phyloP scores from a whole-genome alignment of 1,284 basidiomycete species.

The Omphalotus olearius region DNA sequence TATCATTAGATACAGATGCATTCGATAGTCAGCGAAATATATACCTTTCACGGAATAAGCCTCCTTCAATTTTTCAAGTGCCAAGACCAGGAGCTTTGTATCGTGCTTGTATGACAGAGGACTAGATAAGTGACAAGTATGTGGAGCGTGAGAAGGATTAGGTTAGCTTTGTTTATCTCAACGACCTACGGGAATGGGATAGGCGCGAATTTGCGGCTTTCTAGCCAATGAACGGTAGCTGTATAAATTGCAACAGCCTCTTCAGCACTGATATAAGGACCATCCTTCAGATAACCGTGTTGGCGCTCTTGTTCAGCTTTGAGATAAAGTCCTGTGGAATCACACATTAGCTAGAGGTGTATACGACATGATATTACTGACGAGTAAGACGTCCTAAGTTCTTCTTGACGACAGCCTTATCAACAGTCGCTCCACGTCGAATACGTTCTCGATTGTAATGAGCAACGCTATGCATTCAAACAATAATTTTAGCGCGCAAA shows the following conservation, averaged over 20 bases:
- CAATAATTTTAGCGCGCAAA: neutral
- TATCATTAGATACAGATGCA: slow-evolving; percentile 6
- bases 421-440: slow-evolving; percentile 94
- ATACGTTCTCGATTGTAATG: slow-evolving; percentile 95
- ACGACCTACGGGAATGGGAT: slow-evolving; percentile 87
- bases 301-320: slow-evolving; percentile 98
- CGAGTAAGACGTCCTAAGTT: slow-evolving; percentile 89
- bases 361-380: slow-evolving; percentile 25
- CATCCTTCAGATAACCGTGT: slow-evolving; percentile 96
- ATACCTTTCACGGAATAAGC: slow-evolving; percentile 94
- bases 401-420: slow-evolving; percentile 98
- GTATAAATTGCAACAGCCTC: slow-evolving; percentile 98
- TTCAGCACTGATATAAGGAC: slow-evolving; percentile 94
- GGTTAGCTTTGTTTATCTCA: neutral
- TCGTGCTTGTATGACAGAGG: slow-evolving; percentile 98
- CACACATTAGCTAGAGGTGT: neutral
- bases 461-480: slow-evolving; percentile 52
- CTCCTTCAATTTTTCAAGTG: slow-evolving; percentile 95
- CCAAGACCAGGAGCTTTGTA: slow-evolving; percentile 91
- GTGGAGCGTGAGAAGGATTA: neutral
- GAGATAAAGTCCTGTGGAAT: slow-evolving; percentile 71
- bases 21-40: neutral
- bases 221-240: slow-evolving; percentile 96
- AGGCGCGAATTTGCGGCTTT: slow-evolving; percentile 93
- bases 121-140: slow-evolving; percentile 28